Conservation (phyloP, 768 basidiomycete species). For the Clathrus columnatus region DNA sequence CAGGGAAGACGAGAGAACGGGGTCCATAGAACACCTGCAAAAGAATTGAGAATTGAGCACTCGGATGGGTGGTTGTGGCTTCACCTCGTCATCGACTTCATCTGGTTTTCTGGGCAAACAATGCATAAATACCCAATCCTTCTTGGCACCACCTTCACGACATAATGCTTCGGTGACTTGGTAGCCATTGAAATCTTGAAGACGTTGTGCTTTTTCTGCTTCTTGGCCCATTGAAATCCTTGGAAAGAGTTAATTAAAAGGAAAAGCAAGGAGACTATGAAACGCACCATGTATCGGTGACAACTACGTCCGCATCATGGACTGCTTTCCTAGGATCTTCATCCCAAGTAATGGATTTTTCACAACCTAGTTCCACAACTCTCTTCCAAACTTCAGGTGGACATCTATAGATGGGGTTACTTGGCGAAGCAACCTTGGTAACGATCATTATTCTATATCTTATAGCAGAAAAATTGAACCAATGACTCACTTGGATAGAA, state of each 20-base stretch:
- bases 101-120: conserved; percentile 88
- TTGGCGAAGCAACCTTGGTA: conserved; percentile 63
- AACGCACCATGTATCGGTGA: conserved; percentile 91
- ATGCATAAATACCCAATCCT: conserved; percentile 91
- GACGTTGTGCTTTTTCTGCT: conserved; percentile 78
- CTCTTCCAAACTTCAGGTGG: conserved; percentile 72
- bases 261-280: not conserved
- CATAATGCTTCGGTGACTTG: conserved; percentile 90
- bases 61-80: not conserved
- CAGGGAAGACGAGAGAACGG: conserved; percentile 85
- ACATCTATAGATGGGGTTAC: conserved; percentile 49
- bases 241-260: conserved; percentile 1
- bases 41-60: conserved; percentile 9
- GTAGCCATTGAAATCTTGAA: conserved; percentile 84
- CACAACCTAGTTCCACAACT: conserved; percentile 66
- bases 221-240: conserved; percentile 99
- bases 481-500: conserved; percentile 39
- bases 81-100: conserved; percentile 92
- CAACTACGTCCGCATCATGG: conserved; percentile 82
- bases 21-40: conserved; percentile 84
- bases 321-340: conserved; percentile 81
- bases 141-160: conserved; percentile 68
- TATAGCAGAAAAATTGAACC: too few relatives aligned
- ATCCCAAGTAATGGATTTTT: conserved; percentile 65
- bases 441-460: too few relatives aligned